Conservation (phyloP, 495 filamentous ascomycete genomes). For the Cetradonia linearis region DNA sequence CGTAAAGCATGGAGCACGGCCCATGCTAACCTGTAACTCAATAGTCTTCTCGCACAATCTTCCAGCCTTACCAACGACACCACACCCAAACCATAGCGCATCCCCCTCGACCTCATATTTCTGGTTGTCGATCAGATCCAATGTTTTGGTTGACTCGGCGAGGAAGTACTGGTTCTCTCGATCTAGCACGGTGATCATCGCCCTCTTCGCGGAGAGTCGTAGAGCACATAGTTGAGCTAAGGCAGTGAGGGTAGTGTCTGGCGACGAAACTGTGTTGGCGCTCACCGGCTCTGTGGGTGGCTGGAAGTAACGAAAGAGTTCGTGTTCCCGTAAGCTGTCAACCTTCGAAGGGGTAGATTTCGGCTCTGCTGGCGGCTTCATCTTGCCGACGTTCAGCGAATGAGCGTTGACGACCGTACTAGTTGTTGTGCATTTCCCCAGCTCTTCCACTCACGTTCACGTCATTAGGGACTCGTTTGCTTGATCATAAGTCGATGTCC, state of each 20-base stretch:
- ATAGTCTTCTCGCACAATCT: constrained; percentile 36
- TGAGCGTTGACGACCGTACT: neutral
- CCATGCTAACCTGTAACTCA: constrained; percentile 10
- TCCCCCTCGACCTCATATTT: constrained; percentile 32
- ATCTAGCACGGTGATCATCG: constrained; percentile 36
- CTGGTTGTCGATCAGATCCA: constrained; percentile 28
- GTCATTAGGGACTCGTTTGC: neutral
- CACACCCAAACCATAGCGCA: constrained; percentile 38
- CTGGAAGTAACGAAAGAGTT: constrained; percentile 40
- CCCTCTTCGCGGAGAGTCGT: constrained; percentile 39
- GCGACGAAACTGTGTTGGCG: constrained; percentile 14
- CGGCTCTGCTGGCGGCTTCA: constrained; percentile 3
- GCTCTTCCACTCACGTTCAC: neutral
- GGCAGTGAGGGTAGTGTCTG: constrained; percentile 36
- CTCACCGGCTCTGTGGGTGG: constrained; percentile 21
- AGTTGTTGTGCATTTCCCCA: neutral
- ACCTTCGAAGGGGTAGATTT: constrained; percentile 8
- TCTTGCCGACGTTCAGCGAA: neutral
- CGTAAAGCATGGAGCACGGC: constrained; percentile 18
- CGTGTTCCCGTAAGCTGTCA: constrained; percentile 29
- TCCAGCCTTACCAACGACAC: constrained; percentile 34
- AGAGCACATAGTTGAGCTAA: constrained; percentile 42
- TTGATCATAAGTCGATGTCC: neutral
- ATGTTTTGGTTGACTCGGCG: constrained; percentile 42
- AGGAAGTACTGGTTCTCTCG: constrained; percentile 41